These are phyloP conservation scores for Apiotrichum brassicae DNA, from an alignment of 1,284 basidiomycete genomes.

Conservation along the genomic window DNA sequence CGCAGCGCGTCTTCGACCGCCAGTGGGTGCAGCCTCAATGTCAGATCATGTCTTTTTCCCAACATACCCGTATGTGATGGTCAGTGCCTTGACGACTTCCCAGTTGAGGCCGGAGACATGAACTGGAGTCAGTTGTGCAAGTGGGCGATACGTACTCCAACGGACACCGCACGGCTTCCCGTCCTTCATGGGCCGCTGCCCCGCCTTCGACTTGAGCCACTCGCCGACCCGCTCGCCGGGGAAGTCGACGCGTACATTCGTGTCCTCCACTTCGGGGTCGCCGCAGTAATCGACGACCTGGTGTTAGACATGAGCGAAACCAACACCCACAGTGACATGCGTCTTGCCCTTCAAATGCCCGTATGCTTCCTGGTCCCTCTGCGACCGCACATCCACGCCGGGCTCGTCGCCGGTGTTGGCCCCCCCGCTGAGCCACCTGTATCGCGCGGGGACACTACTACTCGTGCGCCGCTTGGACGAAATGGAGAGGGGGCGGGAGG, in stretches of 20 bases:
- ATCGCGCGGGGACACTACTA: slow-evolving; percentile 10
- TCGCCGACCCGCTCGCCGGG: slow-evolving; percentile 34
- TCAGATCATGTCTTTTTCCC: too few relatives aligned
- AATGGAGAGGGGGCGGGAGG: too few relatives aligned
- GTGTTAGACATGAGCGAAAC: not conserved
- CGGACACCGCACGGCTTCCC: slow-evolving; percentile 35
- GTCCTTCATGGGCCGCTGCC: slow-evolving; percentile 26
- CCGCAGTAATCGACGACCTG: slow-evolving; percentile 45
- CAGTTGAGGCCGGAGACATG: slow-evolving; percentile 47
- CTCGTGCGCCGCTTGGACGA: not conserved
- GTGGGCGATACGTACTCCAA: slow-evolving; percentile 32
- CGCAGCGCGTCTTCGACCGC: slow-evolving; percentile 46
- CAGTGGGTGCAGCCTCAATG: slow-evolving; percentile 42
- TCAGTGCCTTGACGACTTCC: slow-evolving; percentile 44
- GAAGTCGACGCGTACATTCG: slow-evolving; percentile 39
- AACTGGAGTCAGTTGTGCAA: slow-evolving; percentile 19
- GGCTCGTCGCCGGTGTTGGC: slow-evolving; percentile 46
- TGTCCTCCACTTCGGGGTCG: slow-evolving; percentile 34
- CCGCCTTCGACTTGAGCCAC: slow-evolving; percentile 38
- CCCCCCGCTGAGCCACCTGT: slow-evolving; percentile 28
- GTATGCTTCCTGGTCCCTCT: slow-evolving; percentile 40
- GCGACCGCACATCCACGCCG: slow-evolving; percentile 44
- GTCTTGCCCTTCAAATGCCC: slow-evolving; percentile 30
- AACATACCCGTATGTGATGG: slow-evolving; percentile 36
- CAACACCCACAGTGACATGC: slow-evolving; percentile 27